These are phyloP conservation scores for Tuber indicum DNA, from an alignment of 495 filamentous ascomycete genomes.

Conservation along the genomic window DNA sequence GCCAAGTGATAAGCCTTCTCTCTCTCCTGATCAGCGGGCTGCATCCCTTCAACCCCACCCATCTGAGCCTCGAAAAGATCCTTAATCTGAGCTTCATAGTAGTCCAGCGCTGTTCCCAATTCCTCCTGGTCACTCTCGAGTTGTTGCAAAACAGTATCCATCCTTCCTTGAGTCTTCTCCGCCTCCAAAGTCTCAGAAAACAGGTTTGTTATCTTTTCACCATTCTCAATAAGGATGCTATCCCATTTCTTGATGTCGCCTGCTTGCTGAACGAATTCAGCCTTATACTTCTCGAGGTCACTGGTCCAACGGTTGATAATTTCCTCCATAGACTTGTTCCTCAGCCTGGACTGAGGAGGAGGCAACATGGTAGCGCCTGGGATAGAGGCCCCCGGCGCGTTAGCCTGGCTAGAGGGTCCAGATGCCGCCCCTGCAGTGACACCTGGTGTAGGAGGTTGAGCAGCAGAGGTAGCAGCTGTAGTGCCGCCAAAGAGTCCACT, in stretches of 20 bases:
- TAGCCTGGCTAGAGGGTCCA: constrained; percentile 10
- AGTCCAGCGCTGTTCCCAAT: constrained; percentile 71
- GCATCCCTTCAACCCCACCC: constrained; percentile 60
- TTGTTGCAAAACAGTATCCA: constrained; percentile 77
- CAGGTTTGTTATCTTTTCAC: constrained; percentile 82
- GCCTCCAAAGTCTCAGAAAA: constrained; percentile 83
- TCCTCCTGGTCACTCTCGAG: constrained; percentile 92
- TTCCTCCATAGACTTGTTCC: constrained; percentile 99
- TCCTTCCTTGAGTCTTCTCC: constrained; percentile 78
- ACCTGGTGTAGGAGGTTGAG: constrained; percentile 33
- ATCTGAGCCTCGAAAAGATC: constrained; percentile 69
- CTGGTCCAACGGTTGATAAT: constrained; percentile 98
- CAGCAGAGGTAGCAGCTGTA: constrained; percentile 16
- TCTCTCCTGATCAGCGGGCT: constrained; percentile 86
- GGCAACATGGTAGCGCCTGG: constrained; percentile 17
- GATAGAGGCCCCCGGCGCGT: constrained; percentile 10
- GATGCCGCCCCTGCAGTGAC: constrained; percentile 16
- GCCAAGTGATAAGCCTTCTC: constrained; percentile 90
- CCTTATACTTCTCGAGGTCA: constrained; percentile 89
- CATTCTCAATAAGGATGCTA: constrained; percentile 80
- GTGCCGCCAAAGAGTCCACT: constrained; percentile 26
- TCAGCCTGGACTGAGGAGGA: constrained; percentile 62
- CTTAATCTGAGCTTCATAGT: constrained; percentile 84
- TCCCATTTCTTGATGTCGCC: constrained; percentile 86
- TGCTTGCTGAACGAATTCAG: constrained; percentile 86